Conservation (phyloP, 164 flowering plant genomes). For the Kalanchoe fedtschenkoi region DNA sequence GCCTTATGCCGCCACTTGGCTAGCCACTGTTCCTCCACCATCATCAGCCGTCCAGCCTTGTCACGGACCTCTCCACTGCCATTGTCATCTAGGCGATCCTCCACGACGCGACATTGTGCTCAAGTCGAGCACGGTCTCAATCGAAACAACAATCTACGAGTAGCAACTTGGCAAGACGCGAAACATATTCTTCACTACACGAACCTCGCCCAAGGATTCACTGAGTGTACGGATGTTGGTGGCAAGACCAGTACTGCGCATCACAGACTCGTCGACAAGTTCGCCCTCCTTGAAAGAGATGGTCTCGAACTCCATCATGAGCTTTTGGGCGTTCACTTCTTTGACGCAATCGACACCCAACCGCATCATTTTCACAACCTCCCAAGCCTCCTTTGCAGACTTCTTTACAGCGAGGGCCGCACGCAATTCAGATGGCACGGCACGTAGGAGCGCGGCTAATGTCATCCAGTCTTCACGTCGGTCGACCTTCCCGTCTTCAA, state of each 20-base stretch:
- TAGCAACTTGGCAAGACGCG: background rate
- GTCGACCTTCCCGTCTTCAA: no score
- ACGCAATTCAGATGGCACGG: no score
- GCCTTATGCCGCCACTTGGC: no score
- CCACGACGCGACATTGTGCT: no score
- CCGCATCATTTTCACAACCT: background rate
- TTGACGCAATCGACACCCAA: background rate
- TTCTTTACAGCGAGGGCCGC: background rate
- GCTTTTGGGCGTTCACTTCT: background rate
- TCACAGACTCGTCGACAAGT: background rate
- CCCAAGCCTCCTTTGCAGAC: background rate
- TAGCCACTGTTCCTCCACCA: no score
- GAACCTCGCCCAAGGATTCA: background rate
- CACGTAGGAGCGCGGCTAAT: no score
- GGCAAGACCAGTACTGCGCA: no score
- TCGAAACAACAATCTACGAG: background rate
- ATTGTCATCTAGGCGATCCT: no score
- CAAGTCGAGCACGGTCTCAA: no score
- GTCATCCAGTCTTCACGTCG: no score
- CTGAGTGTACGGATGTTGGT: background rate
- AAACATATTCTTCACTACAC: background rate
- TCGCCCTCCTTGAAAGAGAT: background rate
- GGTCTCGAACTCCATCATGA: background rate
- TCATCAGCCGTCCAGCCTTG: no score
- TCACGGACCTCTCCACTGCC: no score